Evolutionary conservation across 176 grass and related monocot genomes (phyloP).

Genomic region (Elymus sibiricus): DNA sequence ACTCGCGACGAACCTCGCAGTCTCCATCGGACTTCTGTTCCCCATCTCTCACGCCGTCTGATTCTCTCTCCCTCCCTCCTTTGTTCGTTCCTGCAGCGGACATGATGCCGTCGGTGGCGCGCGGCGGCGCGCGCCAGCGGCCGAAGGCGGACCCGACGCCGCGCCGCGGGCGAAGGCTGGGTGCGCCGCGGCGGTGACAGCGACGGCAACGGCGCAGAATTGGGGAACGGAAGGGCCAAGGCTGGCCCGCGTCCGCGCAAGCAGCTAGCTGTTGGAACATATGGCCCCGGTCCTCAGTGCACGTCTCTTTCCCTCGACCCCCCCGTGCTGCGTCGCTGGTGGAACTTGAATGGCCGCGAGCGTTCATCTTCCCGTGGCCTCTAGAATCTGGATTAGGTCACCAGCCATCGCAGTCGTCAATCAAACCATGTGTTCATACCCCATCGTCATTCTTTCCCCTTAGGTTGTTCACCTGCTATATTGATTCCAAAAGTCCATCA

Average conservation of each 20-base stretch:
- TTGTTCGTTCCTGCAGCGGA: background rate
- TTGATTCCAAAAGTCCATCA: no score
- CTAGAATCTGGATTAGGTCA: background rate
- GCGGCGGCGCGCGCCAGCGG: constrained; percentile 41
- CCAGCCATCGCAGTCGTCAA: background rate
- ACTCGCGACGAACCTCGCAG: background rate
- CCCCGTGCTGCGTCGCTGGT: background rate
- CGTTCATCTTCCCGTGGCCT: background rate
- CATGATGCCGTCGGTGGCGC: constrained; percentile 5
- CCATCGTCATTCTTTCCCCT: background rate
- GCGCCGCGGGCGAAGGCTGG: constrained; percentile 38
- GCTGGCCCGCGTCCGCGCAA: background rate
- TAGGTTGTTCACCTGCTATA: background rate
- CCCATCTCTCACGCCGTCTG: background rate
- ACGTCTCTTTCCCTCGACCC: constrained; percentile 1
- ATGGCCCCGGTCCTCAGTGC: background rate
- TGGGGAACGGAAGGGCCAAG: background rate
- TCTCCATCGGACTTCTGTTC: background rate
- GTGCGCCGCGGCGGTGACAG: background rate
- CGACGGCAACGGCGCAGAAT: background rate
- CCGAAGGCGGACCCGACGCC: constrained; percentile 46
- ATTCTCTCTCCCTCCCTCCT: no score
- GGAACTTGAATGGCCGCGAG: background rate
- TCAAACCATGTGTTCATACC: background rate
- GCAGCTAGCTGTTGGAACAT: constrained; percentile 37